A percentile compares a stretch with the other conserved stretches of the same genome.
Conservation (phyloP, 2,329 filamentous ascomycete genomes). For the Paecilomyces variotii region DNA sequence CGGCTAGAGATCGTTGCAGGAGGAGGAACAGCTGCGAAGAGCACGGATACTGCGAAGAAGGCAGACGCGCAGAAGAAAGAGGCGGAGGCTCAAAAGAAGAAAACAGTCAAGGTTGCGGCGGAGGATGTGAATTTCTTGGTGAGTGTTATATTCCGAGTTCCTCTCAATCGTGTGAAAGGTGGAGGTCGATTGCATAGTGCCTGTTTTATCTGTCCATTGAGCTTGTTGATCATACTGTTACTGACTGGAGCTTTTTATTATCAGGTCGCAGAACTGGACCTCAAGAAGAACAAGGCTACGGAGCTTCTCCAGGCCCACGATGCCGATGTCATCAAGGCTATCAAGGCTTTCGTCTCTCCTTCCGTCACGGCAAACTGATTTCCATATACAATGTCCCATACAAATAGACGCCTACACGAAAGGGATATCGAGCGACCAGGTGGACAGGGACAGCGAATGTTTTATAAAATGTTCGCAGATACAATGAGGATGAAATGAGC, state of each 20-base stretch:
- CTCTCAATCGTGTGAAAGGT: neutral
- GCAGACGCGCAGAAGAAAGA: slow-evolving; percentile 21
- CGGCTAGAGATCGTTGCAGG: slow-evolving; percentile 38
- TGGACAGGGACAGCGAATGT: neutral
- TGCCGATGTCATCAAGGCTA: slow-evolving; percentile 34
- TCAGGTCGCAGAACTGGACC: slow-evolving; percentile 38
- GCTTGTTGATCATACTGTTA: neutral
- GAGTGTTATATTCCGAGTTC: slow-evolving; percentile 10
- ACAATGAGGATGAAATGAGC: neutral
- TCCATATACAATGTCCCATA: neutral
- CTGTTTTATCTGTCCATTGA: neutral
- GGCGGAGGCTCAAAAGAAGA: slow-evolving; percentile 26
- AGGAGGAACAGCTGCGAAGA: slow-evolving; percentile 14
- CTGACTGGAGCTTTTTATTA: neutral
- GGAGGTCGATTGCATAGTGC: neutral
- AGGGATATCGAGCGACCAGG: too few relatives aligned
- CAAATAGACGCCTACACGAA: too few relatives aligned
- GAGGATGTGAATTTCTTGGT: slow-evolving; percentile 42
- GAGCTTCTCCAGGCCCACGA: slow-evolving; percentile 40
- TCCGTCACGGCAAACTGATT: neutral
- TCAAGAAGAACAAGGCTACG: slow-evolving; percentile 39
- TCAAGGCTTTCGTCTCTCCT: slow-evolving; percentile 34
- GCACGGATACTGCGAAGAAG: slow-evolving; percentile 8
- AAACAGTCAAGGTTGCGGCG: slow-evolving; percentile 37
- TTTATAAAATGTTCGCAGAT: neutral